Base-by-base conservation (phyloP, 176 grass and related monocot genomes). In the Oryza rufipogon region DNA sequence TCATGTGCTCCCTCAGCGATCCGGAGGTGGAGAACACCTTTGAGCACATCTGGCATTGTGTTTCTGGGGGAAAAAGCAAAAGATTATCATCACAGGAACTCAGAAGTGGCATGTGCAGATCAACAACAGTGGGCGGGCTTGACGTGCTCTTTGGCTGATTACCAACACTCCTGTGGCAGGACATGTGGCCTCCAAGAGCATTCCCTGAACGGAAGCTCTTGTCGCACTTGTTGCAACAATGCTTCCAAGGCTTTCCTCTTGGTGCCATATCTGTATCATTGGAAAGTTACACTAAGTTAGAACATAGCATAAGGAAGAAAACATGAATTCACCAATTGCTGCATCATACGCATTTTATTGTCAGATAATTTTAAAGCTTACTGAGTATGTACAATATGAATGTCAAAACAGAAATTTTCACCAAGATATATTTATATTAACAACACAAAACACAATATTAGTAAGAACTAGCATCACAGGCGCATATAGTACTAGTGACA, bases 141-240 rank as follows among this genome's bases (percentile, higher is more conserved):
- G 32, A 44, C 19, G 6, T 77, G 77, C 73, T 78, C 82, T 78
- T 80, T 78, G 23, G 64, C 25, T 80, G 39, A 30, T 80, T 51
- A 11, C 33, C 54, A 0, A 14, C 17, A 56, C 28, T 68, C 80
- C 74, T 28, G 84, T 92, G 91, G n/a, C 47, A n/a, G 3, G 87
- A 64, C 91, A 90, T 92, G 61, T 92, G 91, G 47, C 91, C 91
- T 64, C 91, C 84, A 64, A 92, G 84, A 64, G 84, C 77, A 46
- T 73, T 76, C 54, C 87, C 91, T 33, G 87, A 86, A 39, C n/a
- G 30, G 72, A 89, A 92, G 28, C 60, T 73, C 80, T 86, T 80
- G 12, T 65, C 9, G 80, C 91, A 87, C 16, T 84, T 44, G 20
- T 44, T 87, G 81, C 91, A 92, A 16, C 28, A 74, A 41, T 92